Percentiles rank a stretch among this genome's conserved stretches.
phyloP scores from a whole-genome alignment of 495 filamentous ascomycete species.

The Ascobolus immersus region DNA sequence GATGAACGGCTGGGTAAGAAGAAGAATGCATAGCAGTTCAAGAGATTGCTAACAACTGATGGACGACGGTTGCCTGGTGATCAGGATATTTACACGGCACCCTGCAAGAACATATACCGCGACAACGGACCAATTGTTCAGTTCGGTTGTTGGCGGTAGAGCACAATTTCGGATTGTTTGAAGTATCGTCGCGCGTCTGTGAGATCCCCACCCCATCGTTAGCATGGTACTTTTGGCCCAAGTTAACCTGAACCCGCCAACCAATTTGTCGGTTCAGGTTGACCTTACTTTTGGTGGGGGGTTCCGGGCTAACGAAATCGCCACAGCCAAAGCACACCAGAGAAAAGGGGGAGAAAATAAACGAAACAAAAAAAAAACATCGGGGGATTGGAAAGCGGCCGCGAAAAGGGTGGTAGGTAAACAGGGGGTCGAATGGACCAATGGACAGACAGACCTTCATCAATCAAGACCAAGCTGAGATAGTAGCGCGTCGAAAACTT shows the following conservation, averaged over 20 bases:
- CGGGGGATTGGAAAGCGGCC: neutral
- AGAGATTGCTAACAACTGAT: too few relatives aligned
- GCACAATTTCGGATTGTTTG: slow-evolving; percentile 96
- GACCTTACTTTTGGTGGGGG: too few relatives aligned
- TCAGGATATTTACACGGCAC: too few relatives aligned
- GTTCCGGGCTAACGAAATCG: too few relatives aligned
- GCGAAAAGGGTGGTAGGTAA: neutral
- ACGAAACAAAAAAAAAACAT: neutral
- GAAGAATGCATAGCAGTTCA: too few relatives aligned
- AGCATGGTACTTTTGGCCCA: too few relatives aligned
- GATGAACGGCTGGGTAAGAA: too few relatives aligned
- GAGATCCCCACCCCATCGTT: neutral
- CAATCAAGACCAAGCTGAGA: slow-evolving; percentile 82
- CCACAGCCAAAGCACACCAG: neutral
- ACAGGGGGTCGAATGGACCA: neutral
- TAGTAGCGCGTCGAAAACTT: slow-evolving; percentile 98
- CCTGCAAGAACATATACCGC: too few relatives aligned
- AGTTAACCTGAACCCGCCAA: too few relatives aligned
- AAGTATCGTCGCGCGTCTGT: slow-evolving; percentile 90
- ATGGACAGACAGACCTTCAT: slow-evolving; percentile 43
- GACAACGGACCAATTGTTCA: slow-evolving; percentile 12
- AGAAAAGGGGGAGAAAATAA: neutral
- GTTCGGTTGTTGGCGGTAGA: slow-evolving; percentile 82
- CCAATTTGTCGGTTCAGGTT: too few relatives aligned
- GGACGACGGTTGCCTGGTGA: too few relatives aligned